Base-by-base conservation (phyloP, 306 rosid genomes). In the Vicia sativa region DNA sequence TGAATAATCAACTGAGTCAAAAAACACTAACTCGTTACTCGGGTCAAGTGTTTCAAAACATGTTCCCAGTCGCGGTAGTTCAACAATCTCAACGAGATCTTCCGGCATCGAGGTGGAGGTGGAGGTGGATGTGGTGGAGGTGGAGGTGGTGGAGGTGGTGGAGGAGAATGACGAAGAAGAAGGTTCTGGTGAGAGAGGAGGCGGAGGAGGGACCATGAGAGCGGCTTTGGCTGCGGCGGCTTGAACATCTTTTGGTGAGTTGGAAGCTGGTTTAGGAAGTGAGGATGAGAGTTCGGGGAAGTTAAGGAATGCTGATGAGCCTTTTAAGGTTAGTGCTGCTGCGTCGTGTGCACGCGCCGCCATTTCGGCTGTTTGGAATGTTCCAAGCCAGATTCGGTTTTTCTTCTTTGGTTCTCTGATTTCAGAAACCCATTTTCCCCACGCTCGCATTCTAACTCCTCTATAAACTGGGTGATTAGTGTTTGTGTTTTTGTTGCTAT, bases 351-450 rank as follows among this genome's bases (percentile, higher is more conserved):
- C 99, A 76, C 99, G 95, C 37, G 99, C 99, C 3, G 99, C 99
- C 99, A 93, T 93, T 78, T 93, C 97, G 0, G 99, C 82, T 0
- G 97, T 88, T 9, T 91, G 84, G 76, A 85, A 93, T 3, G 99
- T 93, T 0, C 99, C 99, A 0, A 93, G 89, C 99, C 99, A 93
- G 87, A 93, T 93, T 84, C 99, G 85, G 63, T 80, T 93, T 68
- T 93, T 93, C 77, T 93, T 93, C 39, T 95, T 55, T 3, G 99
- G 99, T 65, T 93, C 96, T 0, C 99, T 87, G 79, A 93, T 93
- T 87, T 93, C 99, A 21, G 99, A 93, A 2, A 93, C 99, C 99
- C 99, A 93, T 63, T 86, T 93, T 4, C 99, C 99, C 99, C 99
- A 93, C 0, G 89, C 58, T 50, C 99, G 76, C 99, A 90, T 93